Evolutionary conservation across 1,284 basidiomycete genomes (phyloP).

Genomic region (Sparassis latifolia): DNA sequence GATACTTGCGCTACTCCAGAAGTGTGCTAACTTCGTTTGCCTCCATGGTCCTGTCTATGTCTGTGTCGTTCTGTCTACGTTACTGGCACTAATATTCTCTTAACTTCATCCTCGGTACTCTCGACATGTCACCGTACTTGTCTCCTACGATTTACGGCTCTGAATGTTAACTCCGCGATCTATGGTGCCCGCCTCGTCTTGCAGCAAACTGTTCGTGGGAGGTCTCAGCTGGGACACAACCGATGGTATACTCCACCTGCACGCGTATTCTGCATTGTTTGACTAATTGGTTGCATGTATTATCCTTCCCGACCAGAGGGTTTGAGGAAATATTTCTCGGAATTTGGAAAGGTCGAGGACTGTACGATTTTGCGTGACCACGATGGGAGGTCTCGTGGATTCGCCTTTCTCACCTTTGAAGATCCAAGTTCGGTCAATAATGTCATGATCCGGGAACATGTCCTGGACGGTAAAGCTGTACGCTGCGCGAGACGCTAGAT

Average conservation of each 20-base stretch:
- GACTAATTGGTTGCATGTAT: constrained; percentile 1
- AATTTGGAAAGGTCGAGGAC: constrained; percentile 79
- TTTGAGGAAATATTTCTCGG: constrained; percentile 59
- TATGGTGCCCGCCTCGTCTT: constrained; percentile 8
- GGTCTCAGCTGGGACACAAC: constrained; percentile 96
- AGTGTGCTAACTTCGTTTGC: constrained; percentile 18
- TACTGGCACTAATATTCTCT: constrained; percentile 24
- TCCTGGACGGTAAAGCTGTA: constrained; percentile 78
- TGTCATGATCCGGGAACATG: constrained; percentile 78
- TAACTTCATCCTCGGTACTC: constrained; percentile 22
- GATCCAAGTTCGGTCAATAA: constrained; percentile 71
- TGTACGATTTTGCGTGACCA: constrained; percentile 93
- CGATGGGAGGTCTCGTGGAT: constrained; percentile 83
- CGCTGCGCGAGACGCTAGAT: background rate
- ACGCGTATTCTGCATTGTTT: background rate
- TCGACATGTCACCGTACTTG: constrained; percentile 20
- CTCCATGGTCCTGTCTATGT: constrained; percentile 17
- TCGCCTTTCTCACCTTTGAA: constrained; percentile 90
- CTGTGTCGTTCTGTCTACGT: constrained; percentile 22
- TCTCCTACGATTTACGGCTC: constrained; percentile 12
- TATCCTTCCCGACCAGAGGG: constrained; percentile 42
- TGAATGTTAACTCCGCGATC: constrained; percentile 14
- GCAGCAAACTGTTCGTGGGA: constrained; percentile 96
- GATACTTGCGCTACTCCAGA: background rate
- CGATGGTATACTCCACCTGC: constrained; percentile 62